Conservation (phyloP, 2,329 filamentous ascomycete species). For the Orbilia quercus region DNA sequence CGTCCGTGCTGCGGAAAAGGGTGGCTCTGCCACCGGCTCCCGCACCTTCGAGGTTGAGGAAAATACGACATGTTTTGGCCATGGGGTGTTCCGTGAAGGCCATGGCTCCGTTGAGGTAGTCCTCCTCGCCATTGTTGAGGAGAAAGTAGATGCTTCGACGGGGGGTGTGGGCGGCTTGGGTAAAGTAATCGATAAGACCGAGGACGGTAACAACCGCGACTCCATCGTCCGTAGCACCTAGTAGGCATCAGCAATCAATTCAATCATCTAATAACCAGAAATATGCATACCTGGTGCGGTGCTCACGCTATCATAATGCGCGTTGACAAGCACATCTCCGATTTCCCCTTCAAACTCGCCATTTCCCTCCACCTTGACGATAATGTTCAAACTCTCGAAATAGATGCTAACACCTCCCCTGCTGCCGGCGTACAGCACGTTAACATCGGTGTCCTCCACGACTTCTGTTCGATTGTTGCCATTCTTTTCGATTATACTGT, state of each 20-base stretch:
- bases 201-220: slow-evolving; percentile 87
- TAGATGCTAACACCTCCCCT: slow-evolving; percentile 71
- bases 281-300: slow-evolving; percentile 76
- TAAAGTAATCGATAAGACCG: slow-evolving; percentile 88
- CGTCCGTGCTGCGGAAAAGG: slow-evolving; percentile 87
- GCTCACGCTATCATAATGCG: slow-evolving; percentile 93
- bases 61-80: slow-evolving; percentile 78
- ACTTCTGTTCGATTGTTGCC: slow-evolving; percentile 65
- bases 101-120: slow-evolving; percentile 85
- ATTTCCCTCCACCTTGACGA: slow-evolving; percentile 87
- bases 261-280: neutral
- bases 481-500: slow-evolving; percentile 71
- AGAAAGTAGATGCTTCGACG: slow-evolving; percentile 80
- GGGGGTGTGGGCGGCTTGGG: slow-evolving; percentile 65
- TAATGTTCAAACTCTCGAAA: slow-evolving; percentile 91
- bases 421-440: slow-evolving; percentile 74
- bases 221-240: slow-evolving; percentile 87
- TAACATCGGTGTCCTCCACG: slow-evolving; percentile 79
- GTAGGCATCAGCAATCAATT: neutral
- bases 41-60: slow-evolving; percentile 93
- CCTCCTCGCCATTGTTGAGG: slow-evolving; percentile 96
- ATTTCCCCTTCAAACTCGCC: slow-evolving; percentile 83
- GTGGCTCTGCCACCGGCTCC: slow-evolving; percentile 89
- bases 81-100: slow-evolving; percentile 87
- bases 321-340: slow-evolving; percentile 85